phyloP scores from a whole-genome alignment of 2,329 filamentous ascomycete genomes.

The Monascus ruber region DNA sequence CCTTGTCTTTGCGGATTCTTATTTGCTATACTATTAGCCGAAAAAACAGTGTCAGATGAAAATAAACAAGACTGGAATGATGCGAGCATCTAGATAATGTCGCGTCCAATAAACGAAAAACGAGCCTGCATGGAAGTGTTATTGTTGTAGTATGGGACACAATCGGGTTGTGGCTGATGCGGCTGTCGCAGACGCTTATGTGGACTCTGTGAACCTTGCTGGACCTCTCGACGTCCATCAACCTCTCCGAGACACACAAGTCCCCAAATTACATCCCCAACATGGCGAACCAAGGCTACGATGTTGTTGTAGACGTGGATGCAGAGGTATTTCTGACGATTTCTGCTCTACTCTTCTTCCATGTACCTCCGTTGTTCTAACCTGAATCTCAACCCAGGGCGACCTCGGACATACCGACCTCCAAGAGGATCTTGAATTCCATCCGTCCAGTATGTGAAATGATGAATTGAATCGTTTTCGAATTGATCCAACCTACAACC shows the following conservation, averaged over 20 bases:
- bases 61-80: no score
- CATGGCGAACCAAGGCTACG: constrained; percentile 82
- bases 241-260: no score
- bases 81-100: no score
- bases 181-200: background rate
- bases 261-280: constrained; percentile 10
- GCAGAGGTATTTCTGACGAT: constrained; percentile 56
- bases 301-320: constrained; percentile 95
- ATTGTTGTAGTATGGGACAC: no score
- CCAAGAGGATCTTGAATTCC: constrained; percentile 98
- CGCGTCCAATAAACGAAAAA: no score
- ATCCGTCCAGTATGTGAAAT: constrained; percentile 58
- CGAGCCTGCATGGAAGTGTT: no score
- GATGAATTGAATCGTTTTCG: background rate
- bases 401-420: constrained; percentile 97
- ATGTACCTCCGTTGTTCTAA: background rate
- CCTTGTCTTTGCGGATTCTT: no score
- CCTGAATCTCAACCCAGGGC: constrained; percentile 47
- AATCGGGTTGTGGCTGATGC: no score
- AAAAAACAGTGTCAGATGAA: no score
- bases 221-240: background rate
- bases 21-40: no score
- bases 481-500: no score
- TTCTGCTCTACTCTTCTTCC: background rate
- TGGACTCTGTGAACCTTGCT: constrained; percentile 18